These are phyloP conservation scores for Excoecaria cochinchinensis DNA, from an alignment of 345 rosid genomes.

Conservation along the genomic window DNA sequence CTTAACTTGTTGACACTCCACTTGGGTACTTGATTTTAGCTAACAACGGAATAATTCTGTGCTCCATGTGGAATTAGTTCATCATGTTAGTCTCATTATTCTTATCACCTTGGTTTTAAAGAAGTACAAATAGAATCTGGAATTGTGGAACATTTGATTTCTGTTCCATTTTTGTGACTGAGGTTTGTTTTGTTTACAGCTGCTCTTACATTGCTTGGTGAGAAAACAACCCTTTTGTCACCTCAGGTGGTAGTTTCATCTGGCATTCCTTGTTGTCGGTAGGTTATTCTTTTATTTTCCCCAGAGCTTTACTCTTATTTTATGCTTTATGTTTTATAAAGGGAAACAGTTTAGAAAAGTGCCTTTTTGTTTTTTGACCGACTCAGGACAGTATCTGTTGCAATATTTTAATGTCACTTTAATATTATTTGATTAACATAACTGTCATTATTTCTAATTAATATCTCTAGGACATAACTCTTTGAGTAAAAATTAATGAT, in stretches of 20 bases:
- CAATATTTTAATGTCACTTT: neutral
- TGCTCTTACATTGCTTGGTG: slow-evolving; percentile 82
- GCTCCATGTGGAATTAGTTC: neutral
- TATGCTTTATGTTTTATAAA: slow-evolving; percentile 5
- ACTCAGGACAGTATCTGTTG: neutral
- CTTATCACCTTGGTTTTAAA: neutral
- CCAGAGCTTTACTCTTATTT: slow-evolving; percentile 4
- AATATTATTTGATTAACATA: neutral
- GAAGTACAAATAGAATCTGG: slow-evolving; percentile 2
- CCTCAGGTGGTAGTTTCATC: slow-evolving; percentile 81
- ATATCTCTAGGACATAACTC: neutral
- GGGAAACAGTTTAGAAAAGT: neutral
- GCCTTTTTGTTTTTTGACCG: neutral
- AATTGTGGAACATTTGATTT: slow-evolving; percentile 8
- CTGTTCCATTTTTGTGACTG: slow-evolving; percentile 14
- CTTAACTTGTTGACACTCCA: neutral
- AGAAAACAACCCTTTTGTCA: slow-evolving; percentile 95
- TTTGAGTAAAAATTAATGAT: neutral
- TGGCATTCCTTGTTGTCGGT: slow-evolving; percentile 98
- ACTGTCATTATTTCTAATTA: neutral
- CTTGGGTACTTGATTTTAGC: neutral
- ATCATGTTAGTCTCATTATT: neutral
- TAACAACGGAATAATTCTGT: neutral
- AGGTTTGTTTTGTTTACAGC: slow-evolving; percentile 51
- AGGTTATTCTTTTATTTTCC: slow-evolving; percentile 25